Conservation (phyloP, 164 flowering plant species). For the Protea cynaroides region DNA sequence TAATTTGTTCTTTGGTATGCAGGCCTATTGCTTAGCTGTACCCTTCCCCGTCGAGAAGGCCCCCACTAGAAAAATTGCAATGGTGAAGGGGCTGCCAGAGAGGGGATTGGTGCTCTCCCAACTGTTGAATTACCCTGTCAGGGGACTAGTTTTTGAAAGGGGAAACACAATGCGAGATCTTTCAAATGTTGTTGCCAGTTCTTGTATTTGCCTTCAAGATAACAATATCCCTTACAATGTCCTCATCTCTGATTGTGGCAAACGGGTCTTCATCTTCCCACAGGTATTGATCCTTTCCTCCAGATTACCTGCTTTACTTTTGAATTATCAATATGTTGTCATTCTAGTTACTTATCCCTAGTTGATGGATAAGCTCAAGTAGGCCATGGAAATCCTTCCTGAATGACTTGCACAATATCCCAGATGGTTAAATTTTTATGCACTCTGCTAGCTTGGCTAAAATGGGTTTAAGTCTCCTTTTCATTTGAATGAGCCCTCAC, state of each 20-base stretch:
- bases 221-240: constrained; percentile 75
- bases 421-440: too few species aligned
- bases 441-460: too few species aligned
- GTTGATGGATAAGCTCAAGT: neutral
- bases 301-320: neutral
- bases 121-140: constrained; percentile 66
- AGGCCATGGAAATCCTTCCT: neutral
- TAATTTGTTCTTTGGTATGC: neutral
- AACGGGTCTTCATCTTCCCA: constrained; percentile 56
- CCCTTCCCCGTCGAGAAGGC: constrained; percentile 80
- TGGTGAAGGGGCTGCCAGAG: constrained; percentile 6
- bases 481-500: too few species aligned
- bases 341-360: neutral
- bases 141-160: constrained; percentile 71
- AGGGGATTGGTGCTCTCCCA: constrained; percentile 41
- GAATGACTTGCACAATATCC: neutral
- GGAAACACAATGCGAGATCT: constrained; percentile 49
- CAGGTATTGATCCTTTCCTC: constrained; percentile 43
- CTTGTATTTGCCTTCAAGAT: constrained; percentile 68
- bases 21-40: constrained; percentile 67
- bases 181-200: constrained; percentile 47
- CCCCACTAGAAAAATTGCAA: constrained; percentile 30
- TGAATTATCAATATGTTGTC: neutral
- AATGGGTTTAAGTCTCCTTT: too few species aligned
- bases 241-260: constrained; percentile 70